These are phyloP conservation scores for Mycena olivaceomarginata DNA, from an alignment of 768 basidiomycete species.

Conservation along the genomic window DNA sequence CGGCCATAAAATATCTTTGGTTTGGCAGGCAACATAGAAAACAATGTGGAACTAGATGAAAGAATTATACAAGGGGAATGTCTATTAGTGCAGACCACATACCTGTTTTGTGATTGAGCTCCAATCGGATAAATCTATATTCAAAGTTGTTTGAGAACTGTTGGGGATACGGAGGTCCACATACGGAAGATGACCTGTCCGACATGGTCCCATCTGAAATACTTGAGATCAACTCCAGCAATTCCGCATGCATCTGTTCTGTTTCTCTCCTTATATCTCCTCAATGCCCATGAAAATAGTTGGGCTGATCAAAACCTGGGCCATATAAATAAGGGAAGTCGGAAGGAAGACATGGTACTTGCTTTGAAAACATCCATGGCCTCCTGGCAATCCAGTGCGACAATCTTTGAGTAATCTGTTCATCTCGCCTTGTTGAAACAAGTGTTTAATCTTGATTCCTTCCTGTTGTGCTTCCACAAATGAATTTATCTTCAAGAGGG, in stretches of 20 bases:
- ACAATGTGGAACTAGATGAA: background rate
- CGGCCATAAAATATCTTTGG: slow-evolving; percentile 11
- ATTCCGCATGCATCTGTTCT: background rate
- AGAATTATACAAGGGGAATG: background rate
- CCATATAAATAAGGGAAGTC: no score
- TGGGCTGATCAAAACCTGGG: no score
- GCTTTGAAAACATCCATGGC: no score
- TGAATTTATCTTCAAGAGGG: no score
- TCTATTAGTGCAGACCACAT: background rate
- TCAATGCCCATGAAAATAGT: no score
- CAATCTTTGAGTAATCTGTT: no score
- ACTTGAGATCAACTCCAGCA: background rate
- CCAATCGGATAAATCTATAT: background rate
- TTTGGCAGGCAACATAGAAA: background rate
- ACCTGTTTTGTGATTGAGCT: background rate
- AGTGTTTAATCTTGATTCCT: no score
- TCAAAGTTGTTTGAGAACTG: background rate
- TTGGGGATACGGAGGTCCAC: no score
- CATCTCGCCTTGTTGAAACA: no score
- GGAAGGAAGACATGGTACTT: no score
- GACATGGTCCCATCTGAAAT: background rate
- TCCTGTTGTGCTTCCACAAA: no score
- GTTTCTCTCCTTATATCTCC: background rate
- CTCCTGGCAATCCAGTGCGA: no score
- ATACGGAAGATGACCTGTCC: background rate